These are phyloP conservation scores for Wickerhamomyces sp. DNA, from an alignment of 1,139 yeast genomes.

Conservation along the genomic window DNA sequence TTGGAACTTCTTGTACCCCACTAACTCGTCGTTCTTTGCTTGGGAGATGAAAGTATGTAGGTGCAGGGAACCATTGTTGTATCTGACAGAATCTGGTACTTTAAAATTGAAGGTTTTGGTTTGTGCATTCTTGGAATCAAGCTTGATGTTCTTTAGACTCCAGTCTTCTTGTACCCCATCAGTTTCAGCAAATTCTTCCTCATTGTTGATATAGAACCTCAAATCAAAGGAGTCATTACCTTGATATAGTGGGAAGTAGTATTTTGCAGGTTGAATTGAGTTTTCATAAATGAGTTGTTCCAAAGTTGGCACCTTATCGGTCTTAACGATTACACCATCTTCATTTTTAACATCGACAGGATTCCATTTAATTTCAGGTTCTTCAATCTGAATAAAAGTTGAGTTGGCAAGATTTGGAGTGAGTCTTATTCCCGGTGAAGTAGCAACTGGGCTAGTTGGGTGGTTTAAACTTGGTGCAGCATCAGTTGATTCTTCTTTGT, in stretches of 20 bases:
- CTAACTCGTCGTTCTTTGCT: slow-evolving; percentile 14
- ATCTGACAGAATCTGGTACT: slow-evolving; percentile 16
- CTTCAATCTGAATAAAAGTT: slow-evolving; percentile 5
- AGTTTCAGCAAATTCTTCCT: slow-evolving; percentile 2
- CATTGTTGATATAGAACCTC: slow-evolving; percentile 16
- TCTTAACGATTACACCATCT: slow-evolving; percentile 10
- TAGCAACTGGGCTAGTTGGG: neutral
- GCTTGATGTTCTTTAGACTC: slow-evolving; percentile 5
- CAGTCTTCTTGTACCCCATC: slow-evolving; percentile 5
- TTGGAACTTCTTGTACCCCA: slow-evolving; percentile 19
- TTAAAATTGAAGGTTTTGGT: slow-evolving; percentile 7
- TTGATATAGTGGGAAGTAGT: slow-evolving; percentile 19
- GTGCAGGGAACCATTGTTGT: slow-evolving; percentile 27
- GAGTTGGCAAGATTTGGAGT: slow-evolving; percentile 12
- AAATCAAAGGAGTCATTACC: slow-evolving; percentile 12
- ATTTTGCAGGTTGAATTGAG: slow-evolving; percentile 16
- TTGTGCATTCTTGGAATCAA: slow-evolving; percentile 11
- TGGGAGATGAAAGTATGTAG: slow-evolving; percentile 25
- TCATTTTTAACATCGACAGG: slow-evolving; percentile 3
- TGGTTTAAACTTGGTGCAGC: neutral
- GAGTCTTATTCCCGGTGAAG: neutral
- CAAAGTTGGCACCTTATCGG: slow-evolving; percentile 8
- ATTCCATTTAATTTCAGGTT: slow-evolving; percentile 12
- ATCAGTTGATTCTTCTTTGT: neutral
- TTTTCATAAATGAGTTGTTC: slow-evolving; percentile 22